A percentile compares a stretch with the other conserved stretches of the same genome.
Conservation (phyloP, 768 basidiomycete genomes). For the Kwoniella heveanensis region DNA sequence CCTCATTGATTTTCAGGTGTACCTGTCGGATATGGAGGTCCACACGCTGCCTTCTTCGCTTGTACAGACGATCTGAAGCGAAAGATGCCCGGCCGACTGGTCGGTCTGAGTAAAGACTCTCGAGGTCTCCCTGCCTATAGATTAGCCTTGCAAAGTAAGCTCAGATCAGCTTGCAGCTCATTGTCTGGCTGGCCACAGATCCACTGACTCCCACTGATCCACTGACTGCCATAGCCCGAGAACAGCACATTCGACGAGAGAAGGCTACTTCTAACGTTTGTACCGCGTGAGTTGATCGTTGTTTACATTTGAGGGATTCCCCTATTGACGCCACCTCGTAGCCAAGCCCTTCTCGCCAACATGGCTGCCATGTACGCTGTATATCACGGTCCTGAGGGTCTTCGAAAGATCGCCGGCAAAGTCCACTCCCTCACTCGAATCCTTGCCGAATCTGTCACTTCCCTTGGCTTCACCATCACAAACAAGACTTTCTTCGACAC, state of each 20-base stretch:
- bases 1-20: constrained; percentile 59
- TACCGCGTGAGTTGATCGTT: constrained; percentile 66
- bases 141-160: constrained; percentile 88
- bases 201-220: no score
- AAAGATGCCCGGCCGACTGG: constrained; percentile 97
- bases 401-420: constrained; percentile 80
- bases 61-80: constrained; percentile 88
- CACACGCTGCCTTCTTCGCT: constrained; percentile 96
- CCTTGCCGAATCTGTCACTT: constrained; percentile 68
- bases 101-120: constrained; percentile 84
- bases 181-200: not conserved
- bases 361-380: constrained; percentile 97
- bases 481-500: constrained; percentile 87
- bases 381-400: constrained; percentile 88
- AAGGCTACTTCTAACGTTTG: constrained; percentile 99
- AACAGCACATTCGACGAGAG: constrained; percentile 95
- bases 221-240: constrained; percentile 66
- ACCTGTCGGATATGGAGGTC: constrained; percentile 94
- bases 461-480: constrained; percentile 71
- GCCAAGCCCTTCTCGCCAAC: constrained; percentile 92
- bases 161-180: constrained; percentile 1
- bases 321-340: constrained; percentile 16
- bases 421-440: constrained; percentile 86
- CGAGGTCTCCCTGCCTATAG: constrained; percentile 86
- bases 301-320: not conserved